Percentiles rank a stretch among this genome's conserved stretches.
Evolutionary conservation across 305 asterid genomes (phyloP).

Genomic region (Vinca major): DNA sequence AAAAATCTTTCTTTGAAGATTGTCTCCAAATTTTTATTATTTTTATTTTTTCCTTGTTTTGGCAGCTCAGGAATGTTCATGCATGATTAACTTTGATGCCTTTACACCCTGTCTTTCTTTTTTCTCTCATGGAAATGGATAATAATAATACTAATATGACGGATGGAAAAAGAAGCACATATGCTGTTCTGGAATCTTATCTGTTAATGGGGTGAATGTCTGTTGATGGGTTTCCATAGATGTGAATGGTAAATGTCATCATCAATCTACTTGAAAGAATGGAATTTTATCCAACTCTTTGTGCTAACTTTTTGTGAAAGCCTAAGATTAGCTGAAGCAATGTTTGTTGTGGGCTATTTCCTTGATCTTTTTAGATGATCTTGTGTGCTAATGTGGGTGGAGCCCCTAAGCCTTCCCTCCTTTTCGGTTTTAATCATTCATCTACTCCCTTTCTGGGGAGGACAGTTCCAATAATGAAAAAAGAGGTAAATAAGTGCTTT

Average conservation of each 20-base stretch:
- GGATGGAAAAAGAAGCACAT: neutral
- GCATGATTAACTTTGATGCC: no score
- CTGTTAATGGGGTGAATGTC: no score
- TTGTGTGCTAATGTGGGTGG: constrained; percentile 18
- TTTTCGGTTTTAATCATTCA: neutral
- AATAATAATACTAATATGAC: neutral
- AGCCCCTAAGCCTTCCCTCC: constrained; percentile 7
- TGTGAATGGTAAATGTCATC: no score
- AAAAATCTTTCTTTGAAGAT: no score
- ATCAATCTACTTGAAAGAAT: no score
- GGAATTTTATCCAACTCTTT: neutral
- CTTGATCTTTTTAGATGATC: constrained; percentile 27
- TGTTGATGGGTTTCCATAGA: no score
- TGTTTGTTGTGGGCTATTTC: constrained; percentile 23
- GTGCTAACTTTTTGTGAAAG: constrained; percentile 8
- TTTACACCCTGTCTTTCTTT: neutral
- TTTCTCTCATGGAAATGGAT: constrained; percentile 1
- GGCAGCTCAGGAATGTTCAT: no score
- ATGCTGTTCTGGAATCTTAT: neutral
- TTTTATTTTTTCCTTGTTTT: no score
- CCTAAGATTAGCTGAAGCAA: constrained; percentile 6
- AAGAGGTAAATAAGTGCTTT: constrained; percentile 6
- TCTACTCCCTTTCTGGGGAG: no score
- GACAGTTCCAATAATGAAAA: constrained; percentile 30
- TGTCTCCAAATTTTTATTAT: no score